These are phyloP conservation scores for Taphrina confusa DNA, from an alignment of 1,139 yeast genomes.

Conservation along the genomic window DNA sequence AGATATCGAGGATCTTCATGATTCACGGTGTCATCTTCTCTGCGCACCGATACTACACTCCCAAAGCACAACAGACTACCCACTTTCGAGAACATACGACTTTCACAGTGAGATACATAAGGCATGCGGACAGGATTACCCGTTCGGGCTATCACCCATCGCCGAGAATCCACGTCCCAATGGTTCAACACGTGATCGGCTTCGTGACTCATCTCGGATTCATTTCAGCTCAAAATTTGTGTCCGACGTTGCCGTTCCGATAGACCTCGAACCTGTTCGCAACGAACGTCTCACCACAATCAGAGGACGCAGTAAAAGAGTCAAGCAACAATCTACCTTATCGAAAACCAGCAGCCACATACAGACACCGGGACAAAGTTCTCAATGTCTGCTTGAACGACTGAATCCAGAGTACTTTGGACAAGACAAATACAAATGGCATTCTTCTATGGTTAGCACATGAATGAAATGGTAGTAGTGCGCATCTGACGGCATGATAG, in stretches of 20 bases:
- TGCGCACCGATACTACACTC: conserved; percentile 13
- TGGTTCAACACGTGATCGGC: neutral
- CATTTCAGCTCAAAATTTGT: conserved; percentile 9
- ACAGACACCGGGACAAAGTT: neutral
- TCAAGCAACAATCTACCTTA: conserved; percentile 4
- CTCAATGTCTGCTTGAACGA: conserved; percentile 33
- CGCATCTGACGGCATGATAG: neutral
- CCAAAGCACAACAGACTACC: neutral
- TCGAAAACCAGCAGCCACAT: neutral
- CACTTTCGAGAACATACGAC: conserved; percentile 12
- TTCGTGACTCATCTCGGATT: conserved; percentile 15
- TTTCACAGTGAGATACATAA: conserved; percentile 2
- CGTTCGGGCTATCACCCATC: neutral
- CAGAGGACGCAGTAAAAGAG: conserved; percentile 3
- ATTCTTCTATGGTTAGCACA: conserved; percentile 22
- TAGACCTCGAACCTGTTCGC: neutral
- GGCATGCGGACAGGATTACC: conserved; percentile 1
- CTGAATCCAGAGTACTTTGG: conserved; percentile 29
- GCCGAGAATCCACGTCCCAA: neutral
- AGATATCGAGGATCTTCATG: conserved; percentile 16
- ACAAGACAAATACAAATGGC: conserved; percentile 29
- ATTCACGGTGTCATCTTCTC: conserved; percentile 3
- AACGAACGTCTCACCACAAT: neutral
- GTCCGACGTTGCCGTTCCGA: conserved; percentile 2
- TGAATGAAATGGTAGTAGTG: neutral